These are phyloP conservation scores for Sphaerosporella brunnea DNA, from an alignment of 495 filamentous ascomycete genomes.

Conservation along the genomic window DNA sequence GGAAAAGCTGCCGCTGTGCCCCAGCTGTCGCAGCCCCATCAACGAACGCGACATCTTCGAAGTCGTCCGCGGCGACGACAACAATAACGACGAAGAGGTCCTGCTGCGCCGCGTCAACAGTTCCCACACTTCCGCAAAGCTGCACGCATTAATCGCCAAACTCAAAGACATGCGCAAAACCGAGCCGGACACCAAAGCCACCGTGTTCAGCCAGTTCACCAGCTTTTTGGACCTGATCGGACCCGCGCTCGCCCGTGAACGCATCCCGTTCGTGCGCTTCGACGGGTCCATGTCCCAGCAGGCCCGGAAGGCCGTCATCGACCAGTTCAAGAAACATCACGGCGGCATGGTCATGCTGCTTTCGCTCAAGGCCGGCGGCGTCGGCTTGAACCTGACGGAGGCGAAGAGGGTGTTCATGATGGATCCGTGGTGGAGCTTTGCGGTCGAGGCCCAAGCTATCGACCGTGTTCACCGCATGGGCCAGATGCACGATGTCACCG, in stretches of 20 bases:
- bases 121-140: constrained; percentile 68
- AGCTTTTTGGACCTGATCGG: constrained; percentile 85
- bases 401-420: constrained; percentile 89
- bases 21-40: constrained; percentile 71
- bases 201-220: constrained; percentile 93
- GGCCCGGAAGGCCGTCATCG: constrained; percentile 54
- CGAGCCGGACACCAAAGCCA: constrained; percentile 57
- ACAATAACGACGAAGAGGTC: constrained; percentile 36
- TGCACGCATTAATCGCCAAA: constrained; percentile 56
- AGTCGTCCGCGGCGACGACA: constrained; percentile 44
- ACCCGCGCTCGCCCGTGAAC: constrained; percentile 42
- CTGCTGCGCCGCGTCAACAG: constrained; percentile 58
- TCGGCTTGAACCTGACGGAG: constrained; percentile 78
- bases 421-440: constrained; percentile 99
- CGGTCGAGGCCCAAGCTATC: constrained; percentile 91
- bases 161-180: constrained; percentile 46
- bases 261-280: constrained; percentile 66
- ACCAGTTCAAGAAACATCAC: constrained; percentile 42
- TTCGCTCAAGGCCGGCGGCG: constrained; percentile 76
- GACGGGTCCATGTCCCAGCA: constrained; percentile 86
- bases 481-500: constrained; percentile 67
- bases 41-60: constrained; percentile 77
- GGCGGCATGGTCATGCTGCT: constrained; percentile 52
- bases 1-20: constrained; percentile 58
- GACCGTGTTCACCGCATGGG: constrained; percentile 99